Conservation (phyloP, 345 rosid species). For the Citrus australasica region DNA sequence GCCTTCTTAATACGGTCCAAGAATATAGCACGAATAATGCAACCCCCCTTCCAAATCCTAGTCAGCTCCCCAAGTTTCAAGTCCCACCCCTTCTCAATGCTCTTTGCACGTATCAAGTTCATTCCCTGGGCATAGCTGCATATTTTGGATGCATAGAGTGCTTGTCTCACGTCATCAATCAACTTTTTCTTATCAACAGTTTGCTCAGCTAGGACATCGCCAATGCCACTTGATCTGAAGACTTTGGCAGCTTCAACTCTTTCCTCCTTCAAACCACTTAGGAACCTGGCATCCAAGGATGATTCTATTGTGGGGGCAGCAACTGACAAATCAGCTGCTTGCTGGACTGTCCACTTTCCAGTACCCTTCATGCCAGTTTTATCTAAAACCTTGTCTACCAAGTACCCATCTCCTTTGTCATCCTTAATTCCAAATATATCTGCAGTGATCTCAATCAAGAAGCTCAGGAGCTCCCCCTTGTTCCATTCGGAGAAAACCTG, state of each 20-base stretch:
- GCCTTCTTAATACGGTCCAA: constrained; percentile 30
- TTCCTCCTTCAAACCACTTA: constrained; percentile 46
- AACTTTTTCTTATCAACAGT: constrained; percentile 14
- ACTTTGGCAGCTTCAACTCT: constrained; percentile 30
- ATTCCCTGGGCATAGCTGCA: constrained; percentile 24
- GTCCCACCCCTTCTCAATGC: constrained; percentile 15
- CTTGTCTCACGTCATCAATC: constrained; percentile 22
- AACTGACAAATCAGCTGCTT: constrained; percentile 46
- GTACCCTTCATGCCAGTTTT: constrained; percentile 52
- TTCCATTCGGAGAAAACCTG: constrained; percentile 39
- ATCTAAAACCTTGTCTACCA: constrained; percentile 46
- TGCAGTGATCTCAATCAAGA: constrained; percentile 39
- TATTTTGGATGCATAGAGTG: constrained; percentile 20
- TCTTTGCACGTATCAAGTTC: constrained; percentile 21
- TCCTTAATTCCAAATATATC: constrained; percentile 44
- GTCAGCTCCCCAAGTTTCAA: constrained; percentile 19
- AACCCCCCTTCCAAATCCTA: constrained; percentile 26
- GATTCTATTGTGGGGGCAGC: constrained; percentile 48
- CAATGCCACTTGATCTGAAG: constrained; percentile 32
- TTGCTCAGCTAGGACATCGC: constrained; percentile 17
- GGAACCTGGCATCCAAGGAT: constrained; percentile 40
- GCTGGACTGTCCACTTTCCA: constrained; percentile 45
- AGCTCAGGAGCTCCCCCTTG: constrained; percentile 39
- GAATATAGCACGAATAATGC: constrained; percentile 19
- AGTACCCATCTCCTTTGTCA: constrained; percentile 30